Conservation (phyloP, 139 green algal species). For the Chlorella vulgaris region DNA sequence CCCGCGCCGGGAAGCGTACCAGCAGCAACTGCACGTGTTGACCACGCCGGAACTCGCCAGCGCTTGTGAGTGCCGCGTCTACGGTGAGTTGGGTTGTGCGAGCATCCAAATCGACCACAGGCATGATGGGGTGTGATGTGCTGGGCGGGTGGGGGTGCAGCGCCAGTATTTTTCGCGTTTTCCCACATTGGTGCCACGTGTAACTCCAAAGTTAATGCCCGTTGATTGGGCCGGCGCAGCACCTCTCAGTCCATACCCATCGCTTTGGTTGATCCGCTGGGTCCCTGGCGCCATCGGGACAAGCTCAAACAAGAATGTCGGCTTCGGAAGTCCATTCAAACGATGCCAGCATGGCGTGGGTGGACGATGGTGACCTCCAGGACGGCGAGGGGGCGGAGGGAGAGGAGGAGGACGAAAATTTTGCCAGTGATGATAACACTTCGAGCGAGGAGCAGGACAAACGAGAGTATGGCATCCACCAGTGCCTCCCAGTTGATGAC, state of each 20-base stretch:
- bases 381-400: background rate
- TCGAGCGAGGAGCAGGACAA: slow-evolving; percentile 51
- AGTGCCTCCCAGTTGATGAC: slow-evolving; percentile 66
- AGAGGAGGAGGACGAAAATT: background rate
- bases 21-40: slow-evolving; percentile 36
- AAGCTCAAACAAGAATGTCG: no score
- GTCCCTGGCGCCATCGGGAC: no score
- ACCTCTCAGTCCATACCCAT: no score
- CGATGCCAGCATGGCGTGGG: no score
- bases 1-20: slow-evolving; percentile 8
- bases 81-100: background rate
- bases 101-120: background rate
- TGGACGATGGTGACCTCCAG: background rate
- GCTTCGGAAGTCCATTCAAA: no score
- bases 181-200: background rate
- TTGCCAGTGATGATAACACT: background rate
- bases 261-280: no score
- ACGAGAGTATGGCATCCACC: slow-evolving; percentile 69
- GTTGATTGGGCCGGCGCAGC: no score
- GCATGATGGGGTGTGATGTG: background rate
- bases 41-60: slow-evolving; percentile 45
- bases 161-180: no score
- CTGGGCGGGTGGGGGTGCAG: no score
- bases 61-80: slow-evolving; percentile 37
- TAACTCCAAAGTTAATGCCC: background rate